These are phyloP conservation scores for Taphrina deformans DNA, from an alignment of 1,139 yeast species.

Conservation along the genomic window DNA sequence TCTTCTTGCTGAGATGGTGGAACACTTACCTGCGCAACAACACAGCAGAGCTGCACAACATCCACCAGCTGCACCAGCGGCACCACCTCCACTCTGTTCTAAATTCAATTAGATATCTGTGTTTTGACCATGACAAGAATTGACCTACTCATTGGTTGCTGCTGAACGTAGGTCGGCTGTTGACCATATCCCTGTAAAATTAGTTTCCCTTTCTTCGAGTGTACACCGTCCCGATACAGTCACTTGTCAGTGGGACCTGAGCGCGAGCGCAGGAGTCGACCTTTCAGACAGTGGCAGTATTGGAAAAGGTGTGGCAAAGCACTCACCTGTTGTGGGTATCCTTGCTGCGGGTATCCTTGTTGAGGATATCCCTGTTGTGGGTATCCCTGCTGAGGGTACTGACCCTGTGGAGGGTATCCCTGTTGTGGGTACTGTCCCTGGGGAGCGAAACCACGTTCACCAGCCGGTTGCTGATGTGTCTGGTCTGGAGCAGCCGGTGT, in stretches of 20 bases:
- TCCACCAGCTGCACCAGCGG: constrained; percentile 29
- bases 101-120: no score
- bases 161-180: constrained; percentile 31
- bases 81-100: constrained; percentile 26
- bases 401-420: constrained; percentile 22
- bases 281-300: background rate
- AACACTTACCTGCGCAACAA: constrained; percentile 22
- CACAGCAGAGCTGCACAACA: constrained; percentile 30
- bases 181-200: constrained; percentile 18
- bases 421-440: constrained; percentile 24
- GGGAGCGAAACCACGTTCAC: constrained; percentile 23
- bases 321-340: constrained; percentile 21
- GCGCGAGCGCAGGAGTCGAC: background rate
- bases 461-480: constrained; percentile 8
- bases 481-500: constrained; percentile 1
- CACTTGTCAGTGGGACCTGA: no score
- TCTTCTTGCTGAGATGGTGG: background rate
- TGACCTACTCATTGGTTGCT: constrained; percentile 27
- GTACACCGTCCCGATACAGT: no score
- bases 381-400: constrained; percentile 13
- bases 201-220: no score
- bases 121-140: no score
- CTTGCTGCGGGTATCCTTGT: constrained; percentile 10
- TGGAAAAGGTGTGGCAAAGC: background rate
- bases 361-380: constrained; percentile 10